Evolutionary conservation across 305 asterid species (phyloP), one percentile per base, ranked within the genome.

Genomic region (Striga hermonthica): DNA sequence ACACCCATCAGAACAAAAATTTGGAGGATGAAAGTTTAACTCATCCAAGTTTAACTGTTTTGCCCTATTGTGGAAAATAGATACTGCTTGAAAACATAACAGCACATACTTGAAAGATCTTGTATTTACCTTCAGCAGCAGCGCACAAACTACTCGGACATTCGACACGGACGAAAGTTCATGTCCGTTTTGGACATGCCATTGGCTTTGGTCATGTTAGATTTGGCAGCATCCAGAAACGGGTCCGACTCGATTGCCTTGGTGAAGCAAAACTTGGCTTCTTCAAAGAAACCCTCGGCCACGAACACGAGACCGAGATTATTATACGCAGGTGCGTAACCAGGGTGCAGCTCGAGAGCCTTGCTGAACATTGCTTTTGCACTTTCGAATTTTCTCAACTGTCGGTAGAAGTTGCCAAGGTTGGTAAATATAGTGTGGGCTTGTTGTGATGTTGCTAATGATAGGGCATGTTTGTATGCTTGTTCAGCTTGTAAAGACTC

Each of bases 251-350:
- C 85, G 59, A 76, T 74, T 16, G 99, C 96, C 83, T 86, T 90
- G 77, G 78, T 77, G 75, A 93, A 93, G 84, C 94, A 90, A 76
- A 80, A 85, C 72, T 78, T 77, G 34, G 96, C 96, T 76, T 93
- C 86, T 60, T 82, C 94, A 75, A 87, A 85, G 54, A 70, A 84
- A 67, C 85, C 88, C 87, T 93, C 97, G 6, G 94, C 96, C 60
- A 90, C 91, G 68, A 84, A 90, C 48, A 90, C 95, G 3, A 90
- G 99, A 66, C 99, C 99, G 10, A 93, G 90, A 80, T 93, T 93
- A 82, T 93, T 93, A 66, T 90, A 93, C 10, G 96, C 95, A 0
- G 99, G 96, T 47, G 99, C 97, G 70, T 90, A 93, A 37, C 98
- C 97, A 14, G 99, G 97, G 67, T 78, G 83, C 82, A 90, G 82